Evolutionary conservation across 2,329 filamentous ascomycete genomes (phyloP), one percentile per base, ranked within the genome.

Genomic region (Calonectria montana): DNA sequence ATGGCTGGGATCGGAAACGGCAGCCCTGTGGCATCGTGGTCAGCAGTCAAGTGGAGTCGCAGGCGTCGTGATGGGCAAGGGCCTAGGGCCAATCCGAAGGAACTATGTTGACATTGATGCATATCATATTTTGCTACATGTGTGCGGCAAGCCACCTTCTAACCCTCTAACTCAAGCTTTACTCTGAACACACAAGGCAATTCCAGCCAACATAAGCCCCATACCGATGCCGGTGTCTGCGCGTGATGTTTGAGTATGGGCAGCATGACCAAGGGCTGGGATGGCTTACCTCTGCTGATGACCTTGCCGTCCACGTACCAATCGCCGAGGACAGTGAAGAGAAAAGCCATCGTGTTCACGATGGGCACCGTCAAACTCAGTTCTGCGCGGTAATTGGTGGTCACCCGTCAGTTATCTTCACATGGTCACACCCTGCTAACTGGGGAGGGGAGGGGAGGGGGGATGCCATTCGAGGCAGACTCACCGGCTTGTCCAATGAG

Each of bases 261-360:
- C n/a, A 57, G 18, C 25, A 31, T 55, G 45, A 65, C n/a, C 25
- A 35, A 48, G 53, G 53, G 31, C 53, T 21, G 21, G 13, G 65
- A 35, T 31, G 37, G 31, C 89, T 80, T 85, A 95, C 94, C 91
- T 87, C 91, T 89, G 76, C 92, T 94, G 73, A 98, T 97, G 2
- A 96, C 93, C 82, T 98, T 98, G 72, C 91, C 91, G 79, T 98
- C 96, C 1, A 96, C 95, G 87, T 93, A 97, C 95, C 96, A 98
- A 78, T 98, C 96, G 1, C 96, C 96, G 15, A 98, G 80, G 2
- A 98, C 96, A 0, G 96, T 98, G 80, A 98, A 98, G n/a, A 98
- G 84, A 78, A 98, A 98, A 0, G 96, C 96, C 80, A 97, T 86
- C 0, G 95, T 97, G 80, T 98, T 98, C 2, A 96, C 96, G 74